Percentiles rank a stretch among this genome's conserved stretches.
These are phyloP conservation scores for Hypholoma sublateritium DNA, from an alignment of 768 basidiomycete species.

Conservation along the genomic window DNA sequence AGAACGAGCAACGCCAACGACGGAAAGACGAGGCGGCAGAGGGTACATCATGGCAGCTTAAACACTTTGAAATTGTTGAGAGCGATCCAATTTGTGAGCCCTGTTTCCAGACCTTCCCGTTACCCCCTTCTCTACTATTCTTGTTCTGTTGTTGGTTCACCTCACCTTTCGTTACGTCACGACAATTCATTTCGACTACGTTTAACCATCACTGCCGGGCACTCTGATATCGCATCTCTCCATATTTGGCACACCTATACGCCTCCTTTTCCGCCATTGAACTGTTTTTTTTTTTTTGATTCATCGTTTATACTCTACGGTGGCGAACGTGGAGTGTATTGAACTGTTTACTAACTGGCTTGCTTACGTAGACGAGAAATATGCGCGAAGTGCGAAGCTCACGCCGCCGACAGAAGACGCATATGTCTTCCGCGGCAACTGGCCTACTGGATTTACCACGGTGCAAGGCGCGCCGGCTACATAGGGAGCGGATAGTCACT, in stretches of 20 bases:
- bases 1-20: conserved; percentile 93
- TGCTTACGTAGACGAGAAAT: conserved; percentile 56
- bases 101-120: neutral
- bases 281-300: too few relatives aligned
- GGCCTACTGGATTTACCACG: conserved; percentile 32
- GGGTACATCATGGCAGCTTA: conserved; percentile 72
- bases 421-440: conserved; percentile 70
- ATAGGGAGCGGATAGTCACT: neutral
- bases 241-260: too few relatives aligned
- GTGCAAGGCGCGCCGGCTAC: neutral
- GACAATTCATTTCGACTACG: too few relatives aligned
- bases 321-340: too few relatives aligned
- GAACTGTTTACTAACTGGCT: too few relatives aligned
- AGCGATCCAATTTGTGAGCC: conserved; percentile 72
- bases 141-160: too few relatives aligned
- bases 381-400: conserved; percentile 62
- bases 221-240: neutral
- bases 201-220: too few relatives aligned
- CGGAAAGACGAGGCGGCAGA: conserved; percentile 78
- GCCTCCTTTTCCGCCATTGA: too few relatives aligned
- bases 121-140: neutral
- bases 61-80: conserved; percentile 73
- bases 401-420: conserved; percentile 72
- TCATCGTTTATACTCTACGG: too few relatives aligned
- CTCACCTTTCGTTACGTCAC: too few relatives aligned